Percentiles rank a stretch among this genome's conserved stretches.
Evolutionary conservation across 176 grass and related monocot genomes (phyloP).

Genomic region (Puccinellia tenuiflora): DNA sequence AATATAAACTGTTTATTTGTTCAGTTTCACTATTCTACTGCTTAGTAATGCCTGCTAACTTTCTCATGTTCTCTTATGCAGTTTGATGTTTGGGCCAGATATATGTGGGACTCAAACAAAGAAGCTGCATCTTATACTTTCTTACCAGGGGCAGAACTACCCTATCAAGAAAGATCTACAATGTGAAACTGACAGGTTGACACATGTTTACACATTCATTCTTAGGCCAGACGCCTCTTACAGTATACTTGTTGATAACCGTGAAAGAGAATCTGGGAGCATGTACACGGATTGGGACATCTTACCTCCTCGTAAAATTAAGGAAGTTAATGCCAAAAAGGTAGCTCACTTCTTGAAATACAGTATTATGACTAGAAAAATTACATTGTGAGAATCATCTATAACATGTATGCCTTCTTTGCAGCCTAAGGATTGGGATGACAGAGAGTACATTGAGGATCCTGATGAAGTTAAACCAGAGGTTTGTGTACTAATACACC

Average conservation of each 20-base stretch:
- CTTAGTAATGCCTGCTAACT: slow-evolving; percentile 3
- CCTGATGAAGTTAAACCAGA: slow-evolving; percentile 89
- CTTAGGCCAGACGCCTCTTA: slow-evolving; percentile 94
- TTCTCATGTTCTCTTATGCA: slow-evolving; percentile 40
- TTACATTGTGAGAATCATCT: neutral
- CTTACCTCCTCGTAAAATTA: slow-evolving; percentile 92
- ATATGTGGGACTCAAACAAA: slow-evolving; percentile 96
- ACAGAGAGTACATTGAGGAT: slow-evolving; percentile 99
- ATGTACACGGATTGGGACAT: slow-evolving; percentile 99
- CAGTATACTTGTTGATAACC: slow-evolving; percentile 93
- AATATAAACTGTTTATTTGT: slow-evolving; percentile 11
- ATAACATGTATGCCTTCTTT: slow-evolving; percentile 17
- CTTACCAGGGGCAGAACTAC: slow-evolving; percentile 98
- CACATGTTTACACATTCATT: slow-evolving; percentile 97
- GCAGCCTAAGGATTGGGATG: slow-evolving; percentile 97
- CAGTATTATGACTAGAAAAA: neutral
- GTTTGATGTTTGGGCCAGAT: slow-evolving; percentile 98
- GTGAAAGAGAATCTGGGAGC: slow-evolving; percentile 93
- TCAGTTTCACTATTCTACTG: neutral
- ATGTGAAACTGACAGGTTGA: slow-evolving; percentile 90
- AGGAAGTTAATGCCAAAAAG: slow-evolving; percentile 86
- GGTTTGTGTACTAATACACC: slow-evolving; percentile 46
- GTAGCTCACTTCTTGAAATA: slow-evolving; percentile 36
- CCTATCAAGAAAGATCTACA: slow-evolving; percentile 97
- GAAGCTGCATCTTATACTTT: slow-evolving; percentile 97